Conservation (phyloP, 306 rosid species). For the Trifolium pratense region DNA sequence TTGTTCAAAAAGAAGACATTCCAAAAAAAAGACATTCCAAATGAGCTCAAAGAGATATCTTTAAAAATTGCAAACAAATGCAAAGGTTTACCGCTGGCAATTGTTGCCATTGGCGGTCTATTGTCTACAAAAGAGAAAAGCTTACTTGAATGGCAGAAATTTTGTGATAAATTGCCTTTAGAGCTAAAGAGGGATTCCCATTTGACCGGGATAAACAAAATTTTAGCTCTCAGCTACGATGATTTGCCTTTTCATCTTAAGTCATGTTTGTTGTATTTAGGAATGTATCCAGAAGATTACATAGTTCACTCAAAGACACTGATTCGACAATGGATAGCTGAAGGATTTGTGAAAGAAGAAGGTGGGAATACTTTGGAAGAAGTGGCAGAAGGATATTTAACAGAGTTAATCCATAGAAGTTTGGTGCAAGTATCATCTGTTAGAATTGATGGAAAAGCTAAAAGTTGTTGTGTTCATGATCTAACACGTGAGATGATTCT, state of each 20-base stretch:
- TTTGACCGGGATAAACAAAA: not conserved
- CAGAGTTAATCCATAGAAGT: not conserved
- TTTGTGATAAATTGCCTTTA: not conserved
- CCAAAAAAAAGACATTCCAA: not conserved
- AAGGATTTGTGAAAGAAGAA: conserved; percentile 27
- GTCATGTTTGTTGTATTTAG: conserved; percentile 33
- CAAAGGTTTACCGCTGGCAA: not conserved
- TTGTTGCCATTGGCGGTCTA: conserved; percentile 13
- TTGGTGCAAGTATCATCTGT: not conserved
- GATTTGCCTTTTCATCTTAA: conserved; percentile 10
- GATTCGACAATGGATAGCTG: conserved; percentile 16
- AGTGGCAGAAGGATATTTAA: not conserved
- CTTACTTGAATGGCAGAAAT: not conserved
- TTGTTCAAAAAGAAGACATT: not conserved
- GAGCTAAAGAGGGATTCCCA: not conserved
- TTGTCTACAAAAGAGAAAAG: not conserved
- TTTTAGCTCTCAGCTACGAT: not conserved
- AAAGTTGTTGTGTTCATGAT: not conserved
- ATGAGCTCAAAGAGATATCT: not conserved
- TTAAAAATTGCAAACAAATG: not conserved
- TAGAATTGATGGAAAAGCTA: not conserved
- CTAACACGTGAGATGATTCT: not conserved
- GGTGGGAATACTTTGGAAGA: not conserved
- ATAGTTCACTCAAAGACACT: not conserved
- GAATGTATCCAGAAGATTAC: conserved; percentile 18